Conservation (phyloP, 345 rosid genomes). For the Rhodamnia rubescens region DNA sequence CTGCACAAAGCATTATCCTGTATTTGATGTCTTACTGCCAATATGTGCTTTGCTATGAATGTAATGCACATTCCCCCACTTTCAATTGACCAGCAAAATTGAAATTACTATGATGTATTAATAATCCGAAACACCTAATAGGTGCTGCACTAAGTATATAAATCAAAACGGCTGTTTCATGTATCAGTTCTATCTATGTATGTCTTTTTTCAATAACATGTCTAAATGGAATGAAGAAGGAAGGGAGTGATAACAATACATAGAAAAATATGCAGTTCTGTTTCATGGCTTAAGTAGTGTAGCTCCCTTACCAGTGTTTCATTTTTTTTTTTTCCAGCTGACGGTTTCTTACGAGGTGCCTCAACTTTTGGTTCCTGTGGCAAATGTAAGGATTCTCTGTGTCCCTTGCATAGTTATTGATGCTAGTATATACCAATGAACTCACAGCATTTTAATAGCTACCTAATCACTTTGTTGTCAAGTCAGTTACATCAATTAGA, state of each 20-base stretch:
- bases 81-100: not conserved
- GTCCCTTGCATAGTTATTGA: not conserved
- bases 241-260: not conserved
- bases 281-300: not conserved
- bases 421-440: not conserved
- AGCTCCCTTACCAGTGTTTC: not conserved
- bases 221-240: not conserved
- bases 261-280: not conserved
- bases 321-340: slow-evolving; percentile 43
- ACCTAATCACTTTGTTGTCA: not conserved
- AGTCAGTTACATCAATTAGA: not conserved
- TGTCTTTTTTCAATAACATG: not conserved
- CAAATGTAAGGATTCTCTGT: slow-evolving; percentile 46
- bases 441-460: not conserved
- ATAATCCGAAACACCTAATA: not conserved
- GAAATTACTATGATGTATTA: not conserved
- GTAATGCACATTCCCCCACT: not conserved
- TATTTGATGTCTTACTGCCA: not conserved
- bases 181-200: not conserved
- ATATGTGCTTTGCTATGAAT: not conserved
- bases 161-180: not conserved
- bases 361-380: slow-evolving; percentile 58
- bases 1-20: not conserved
- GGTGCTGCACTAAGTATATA: not conserved
- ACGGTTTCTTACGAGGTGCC: slow-evolving; percentile 95